Conservation (phyloP, 148 eudicot species). For the Rhododendron henanense region DNA sequence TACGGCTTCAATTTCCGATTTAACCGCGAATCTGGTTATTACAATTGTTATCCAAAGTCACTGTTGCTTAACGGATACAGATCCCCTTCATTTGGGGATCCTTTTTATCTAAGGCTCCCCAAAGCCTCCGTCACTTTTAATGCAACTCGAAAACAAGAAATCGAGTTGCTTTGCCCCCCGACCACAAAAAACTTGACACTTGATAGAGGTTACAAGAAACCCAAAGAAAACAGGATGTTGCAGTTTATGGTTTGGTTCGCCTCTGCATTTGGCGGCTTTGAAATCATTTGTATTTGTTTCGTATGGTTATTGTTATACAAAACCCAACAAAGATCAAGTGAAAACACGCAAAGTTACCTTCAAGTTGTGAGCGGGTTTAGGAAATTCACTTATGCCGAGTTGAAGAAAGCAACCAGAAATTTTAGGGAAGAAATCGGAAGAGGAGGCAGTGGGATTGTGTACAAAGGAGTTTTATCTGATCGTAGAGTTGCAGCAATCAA, state of each 20-base stretch:
- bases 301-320: no score
- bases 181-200: neutral
- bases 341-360: no score
- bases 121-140: neutral
- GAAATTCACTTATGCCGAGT: neutral
- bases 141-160: neutral
- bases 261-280: no score
- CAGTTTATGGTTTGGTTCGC: no score
- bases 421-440: no score
- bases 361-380: no score
- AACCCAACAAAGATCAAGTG: no score
- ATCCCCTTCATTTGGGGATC: neutral
- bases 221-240: neutral
- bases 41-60: slow-evolving; percentile 20
- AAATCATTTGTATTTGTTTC: no score
- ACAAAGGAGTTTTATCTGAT: slow-evolving; percentile 3
- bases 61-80: slow-evolving; percentile 25
- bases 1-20: slow-evolving; percentile 24
- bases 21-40: neutral
- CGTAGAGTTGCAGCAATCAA: neutral
- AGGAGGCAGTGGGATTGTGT: no score
- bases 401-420: no score
- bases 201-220: slow-evolving; percentile 13
- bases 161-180: slow-evolving; percentile 19
- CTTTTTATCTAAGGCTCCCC: slow-evolving; percentile 17